phyloP scores from a whole-genome alignment of 2,329 filamentous ascomycete species.

The Phyllosticta citrichinensis region DNA sequence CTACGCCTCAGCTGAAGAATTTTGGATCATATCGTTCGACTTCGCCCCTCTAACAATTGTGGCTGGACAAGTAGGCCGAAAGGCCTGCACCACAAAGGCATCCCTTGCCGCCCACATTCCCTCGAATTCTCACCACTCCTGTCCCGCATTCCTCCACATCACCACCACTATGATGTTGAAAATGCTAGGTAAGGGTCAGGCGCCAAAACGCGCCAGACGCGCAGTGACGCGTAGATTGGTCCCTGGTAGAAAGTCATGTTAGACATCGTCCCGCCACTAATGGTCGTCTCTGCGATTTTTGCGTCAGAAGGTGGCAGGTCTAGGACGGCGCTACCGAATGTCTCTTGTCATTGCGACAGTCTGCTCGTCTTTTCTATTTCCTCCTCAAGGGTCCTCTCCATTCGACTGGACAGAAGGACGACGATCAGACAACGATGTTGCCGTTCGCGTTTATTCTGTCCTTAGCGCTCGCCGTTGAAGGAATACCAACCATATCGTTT shows the following conservation, averaged over 20 bases:
- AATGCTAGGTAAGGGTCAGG: slow-evolving; percentile 15
- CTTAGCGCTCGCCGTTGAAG: slow-evolving; percentile 15
- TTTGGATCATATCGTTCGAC: not conserved
- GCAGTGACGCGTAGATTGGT: slow-evolving; percentile 12
- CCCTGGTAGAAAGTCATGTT: slow-evolving; percentile 14
- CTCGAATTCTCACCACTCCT: slow-evolving; percentile 13
- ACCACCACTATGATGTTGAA: not conserved
- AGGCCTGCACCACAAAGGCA: slow-evolving; percentile 16
- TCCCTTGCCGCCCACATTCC: slow-evolving; percentile 21
- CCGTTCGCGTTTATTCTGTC: slow-evolving; percentile 14
- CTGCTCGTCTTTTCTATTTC: slow-evolving; percentile 13
- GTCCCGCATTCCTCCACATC: slow-evolving; percentile 20
- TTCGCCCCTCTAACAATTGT: not conserved
- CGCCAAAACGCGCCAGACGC: slow-evolving; percentile 16
- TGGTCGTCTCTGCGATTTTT: slow-evolving; percentile 18
- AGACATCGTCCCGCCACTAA: slow-evolving; percentile 13
- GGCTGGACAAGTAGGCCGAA: not conserved
- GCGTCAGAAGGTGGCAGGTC: slow-evolving; percentile 15
- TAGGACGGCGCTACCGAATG: slow-evolving; percentile 4
- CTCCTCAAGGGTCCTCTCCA: not conserved
- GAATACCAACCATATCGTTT: slow-evolving; percentile 42
- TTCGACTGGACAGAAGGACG: not conserved
- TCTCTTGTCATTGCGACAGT: slow-evolving; percentile 9
- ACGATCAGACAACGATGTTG: slow-evolving; percentile 12
- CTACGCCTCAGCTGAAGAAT: slow-evolving; percentile 13